Base-by-base conservation (phyloP, 306 rosid genomes). In the Ceratonia siliqua region DNA sequence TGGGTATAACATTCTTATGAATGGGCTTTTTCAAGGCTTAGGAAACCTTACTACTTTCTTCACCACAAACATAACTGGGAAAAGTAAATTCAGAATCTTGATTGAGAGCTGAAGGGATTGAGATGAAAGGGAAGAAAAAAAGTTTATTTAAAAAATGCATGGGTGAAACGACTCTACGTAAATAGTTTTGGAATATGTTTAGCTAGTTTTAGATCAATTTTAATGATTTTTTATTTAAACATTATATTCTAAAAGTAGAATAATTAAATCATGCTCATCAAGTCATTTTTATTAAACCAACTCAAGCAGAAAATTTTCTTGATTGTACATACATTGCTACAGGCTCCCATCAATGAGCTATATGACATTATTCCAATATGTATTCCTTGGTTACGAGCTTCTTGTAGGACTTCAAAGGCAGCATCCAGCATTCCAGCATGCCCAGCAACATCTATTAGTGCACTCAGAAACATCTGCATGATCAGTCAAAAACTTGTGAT, bases 321-420 rank as follows among this genome's bases (percentile, higher is more conserved):
- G 62, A 50, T 25, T 56, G 54, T 61, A 87, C 93, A 77, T 92
- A 94, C 98, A 82, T 94, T 90, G 90, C 97, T 85, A 83, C 97
- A 94, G 68, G 98, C 98, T 35, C 98, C 98, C 98, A 94, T 91
- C 89, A 94, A 82, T 64, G 98, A 91, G 82, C 98, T 90, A 84
- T 90, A 94, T 68, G 96, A 61, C 74, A 90, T 74, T 41, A 71
- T 87, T 74, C 97, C 97, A 78, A 86, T 72, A 18, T 18, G 56
- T 49, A 84, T 72, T 87, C 98, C 93, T 85, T 59, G 83, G 42
- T 63, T 80, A 58, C 65, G 86, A 64, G 95, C 93, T 77, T 91
- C 89, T 46, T 79, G 81, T 70, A 94, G 63, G 73, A 90, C 79
- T 78, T 82, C 89, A 82, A 94, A 94, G 78, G 97, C 98, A 75